Conservation (phyloP, 176 grass and related monocot genomes). For the Oryza meyeriana region DNA sequence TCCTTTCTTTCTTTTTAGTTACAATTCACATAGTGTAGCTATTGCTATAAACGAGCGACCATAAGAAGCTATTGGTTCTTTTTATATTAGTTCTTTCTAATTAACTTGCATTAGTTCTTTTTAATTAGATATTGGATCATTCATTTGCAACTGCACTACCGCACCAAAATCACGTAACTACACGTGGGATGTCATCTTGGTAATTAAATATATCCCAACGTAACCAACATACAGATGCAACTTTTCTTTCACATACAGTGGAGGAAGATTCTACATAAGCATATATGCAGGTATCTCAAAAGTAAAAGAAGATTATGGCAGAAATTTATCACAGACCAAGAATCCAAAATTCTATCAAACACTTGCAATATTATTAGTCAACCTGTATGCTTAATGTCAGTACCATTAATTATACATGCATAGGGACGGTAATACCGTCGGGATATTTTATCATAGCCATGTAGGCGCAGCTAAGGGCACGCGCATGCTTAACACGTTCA, state of each 20-base stretch:
- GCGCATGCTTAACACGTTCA: background rate
- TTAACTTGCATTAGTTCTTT: no score
- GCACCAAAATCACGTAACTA: no score
- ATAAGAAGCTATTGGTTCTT: no score
- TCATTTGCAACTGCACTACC: no score
- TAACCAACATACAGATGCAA: background rate
- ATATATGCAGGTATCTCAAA: conserved; percentile 25
- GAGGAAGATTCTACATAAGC: background rate
- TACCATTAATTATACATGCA: background rate
- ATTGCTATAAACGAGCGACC: no score
- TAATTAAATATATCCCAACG: background rate
- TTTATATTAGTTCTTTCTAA: no score
- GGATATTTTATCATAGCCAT: no score
- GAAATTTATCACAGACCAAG: background rate
- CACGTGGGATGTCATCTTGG: no score
- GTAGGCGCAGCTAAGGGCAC: no score
- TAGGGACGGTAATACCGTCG: background rate
- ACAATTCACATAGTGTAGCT: no score
- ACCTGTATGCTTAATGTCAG: background rate
- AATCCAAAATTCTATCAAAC: background rate
- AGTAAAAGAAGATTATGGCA: background rate
- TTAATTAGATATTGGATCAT: no score
- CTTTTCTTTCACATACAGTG: background rate
- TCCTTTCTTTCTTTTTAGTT: no score
- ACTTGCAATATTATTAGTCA: background rate